Conservation (phyloP, 345 rosid species). For the Heritiera fomes region DNA sequence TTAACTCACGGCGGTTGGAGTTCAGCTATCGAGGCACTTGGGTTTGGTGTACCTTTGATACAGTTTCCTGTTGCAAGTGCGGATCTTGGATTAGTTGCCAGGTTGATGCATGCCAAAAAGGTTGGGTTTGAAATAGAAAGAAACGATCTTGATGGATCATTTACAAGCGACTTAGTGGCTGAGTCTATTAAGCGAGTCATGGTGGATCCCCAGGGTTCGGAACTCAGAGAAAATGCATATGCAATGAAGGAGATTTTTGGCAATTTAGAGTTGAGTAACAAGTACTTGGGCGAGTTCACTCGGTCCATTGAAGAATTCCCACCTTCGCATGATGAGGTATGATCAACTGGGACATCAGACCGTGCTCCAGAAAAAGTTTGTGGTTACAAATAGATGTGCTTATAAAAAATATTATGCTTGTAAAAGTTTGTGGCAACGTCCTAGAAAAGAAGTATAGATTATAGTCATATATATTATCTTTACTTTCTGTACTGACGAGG, state of each 20-base stretch:
- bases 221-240: constrained; percentile 20
- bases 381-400: too few relatives aligned
- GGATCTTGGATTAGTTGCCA: constrained; percentile 40
- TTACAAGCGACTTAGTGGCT: constrained; percentile 37
- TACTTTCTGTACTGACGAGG: too few relatives aligned
- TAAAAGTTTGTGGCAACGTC: too few relatives aligned
- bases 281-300: constrained; percentile 23
- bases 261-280: constrained; percentile 14
- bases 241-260: constrained; percentile 31
- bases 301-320: constrained; percentile 7
- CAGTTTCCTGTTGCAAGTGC: constrained; percentile 46
- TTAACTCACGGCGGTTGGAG: constrained; percentile 29
- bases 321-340: not conserved
- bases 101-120: constrained; percentile 41
- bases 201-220: constrained; percentile 32
- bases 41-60: constrained; percentile 52
- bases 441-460: too few relatives aligned
- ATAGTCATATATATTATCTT: too few relatives aligned
- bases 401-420: too few relatives aligned
- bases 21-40: constrained; percentile 42
- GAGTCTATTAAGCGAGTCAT: constrained; percentile 35
- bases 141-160: constrained; percentile 42
- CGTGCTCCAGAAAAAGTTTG: too few relatives aligned
- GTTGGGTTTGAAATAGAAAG: constrained; percentile 40
- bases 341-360: not conserved